These are phyloP conservation scores for Macrolepiota fuliginosa DNA, from an alignment of 768 basidiomycete genomes.

Conservation along the genomic window DNA sequence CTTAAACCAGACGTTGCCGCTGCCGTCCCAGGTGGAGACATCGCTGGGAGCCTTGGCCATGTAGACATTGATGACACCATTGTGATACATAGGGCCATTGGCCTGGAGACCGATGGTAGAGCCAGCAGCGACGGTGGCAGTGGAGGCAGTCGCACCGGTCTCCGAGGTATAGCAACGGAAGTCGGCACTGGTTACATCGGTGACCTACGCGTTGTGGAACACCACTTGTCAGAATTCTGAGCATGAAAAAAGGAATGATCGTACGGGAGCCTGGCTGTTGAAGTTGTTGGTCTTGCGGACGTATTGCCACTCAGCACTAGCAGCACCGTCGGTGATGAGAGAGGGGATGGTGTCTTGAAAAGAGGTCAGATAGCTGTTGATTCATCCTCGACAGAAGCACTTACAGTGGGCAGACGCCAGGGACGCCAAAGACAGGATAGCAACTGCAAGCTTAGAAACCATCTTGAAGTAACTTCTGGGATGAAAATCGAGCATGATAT, in stretches of 20 bases:
- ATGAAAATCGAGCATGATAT: neutral
- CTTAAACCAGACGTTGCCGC: slow-evolving; percentile 44
- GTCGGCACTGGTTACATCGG: slow-evolving; percentile 44
- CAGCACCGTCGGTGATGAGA: slow-evolving; percentile 36
- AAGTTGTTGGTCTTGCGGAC: slow-evolving; percentile 47
- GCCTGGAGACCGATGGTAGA: slow-evolving; percentile 38
- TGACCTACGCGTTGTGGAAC: slow-evolving; percentile 27
- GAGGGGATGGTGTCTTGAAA: slow-evolving; percentile 28
- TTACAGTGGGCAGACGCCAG: slow-evolving; percentile 25
- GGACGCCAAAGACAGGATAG: slow-evolving; percentile 21
- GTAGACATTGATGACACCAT: slow-evolving; percentile 43
- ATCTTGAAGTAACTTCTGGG: slow-evolving; percentile 14
- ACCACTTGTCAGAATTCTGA: neutral
- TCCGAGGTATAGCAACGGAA: slow-evolving; percentile 46
- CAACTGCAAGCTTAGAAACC: slow-evolving; percentile 20
- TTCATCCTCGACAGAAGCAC: slow-evolving; percentile 4
- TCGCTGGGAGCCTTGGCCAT: slow-evolving; percentile 45
- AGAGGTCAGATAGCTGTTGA: neutral
- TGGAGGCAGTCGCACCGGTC: slow-evolving; percentile 37
- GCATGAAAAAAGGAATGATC: neutral
- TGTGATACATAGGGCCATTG: slow-evolving; percentile 45
- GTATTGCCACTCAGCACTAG: slow-evolving; percentile 37
- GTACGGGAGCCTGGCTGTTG: slow-evolving; percentile 35
- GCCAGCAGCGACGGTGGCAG: slow-evolving; percentile 44
- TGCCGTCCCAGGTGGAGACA: slow-evolving; percentile 36